Conservation (phyloP, 805 yeast species). For the Kazachstania africana region DNA sequence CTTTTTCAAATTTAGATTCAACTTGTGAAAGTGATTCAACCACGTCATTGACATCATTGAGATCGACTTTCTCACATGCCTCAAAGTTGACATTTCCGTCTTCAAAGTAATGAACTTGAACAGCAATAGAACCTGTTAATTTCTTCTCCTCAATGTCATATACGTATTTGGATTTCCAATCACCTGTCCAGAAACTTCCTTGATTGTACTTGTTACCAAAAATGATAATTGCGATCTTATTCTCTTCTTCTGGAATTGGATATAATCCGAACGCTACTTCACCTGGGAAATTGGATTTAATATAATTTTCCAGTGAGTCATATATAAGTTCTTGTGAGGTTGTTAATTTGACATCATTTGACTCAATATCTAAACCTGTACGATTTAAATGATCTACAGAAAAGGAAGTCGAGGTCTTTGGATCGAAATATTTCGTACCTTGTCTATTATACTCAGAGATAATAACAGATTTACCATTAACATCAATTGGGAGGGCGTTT, state of each 20-base stretch:
- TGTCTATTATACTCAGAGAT: slow-evolving; percentile 38
- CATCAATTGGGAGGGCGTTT: slow-evolving; percentile 23
- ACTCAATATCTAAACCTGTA: slow-evolving; percentile 43
- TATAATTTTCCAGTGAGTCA: slow-evolving; percentile 33
- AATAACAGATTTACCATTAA: slow-evolving; percentile 28
- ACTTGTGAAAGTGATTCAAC: slow-evolving; percentile 37
- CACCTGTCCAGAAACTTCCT: slow-evolving; percentile 78
- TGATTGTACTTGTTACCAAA: slow-evolving; percentile 65
- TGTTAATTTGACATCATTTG: slow-evolving; percentile 9
- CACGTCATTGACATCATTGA: slow-evolving; percentile 13
- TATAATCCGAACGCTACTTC: slow-evolving; percentile 35
- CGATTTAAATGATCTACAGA: slow-evolving; percentile 45
- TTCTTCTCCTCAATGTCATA: slow-evolving; percentile 25
- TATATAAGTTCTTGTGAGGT: slow-evolving; percentile 11
- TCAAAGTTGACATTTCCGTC: slow-evolving; percentile 88
- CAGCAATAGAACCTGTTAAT: slow-evolving; percentile 42
- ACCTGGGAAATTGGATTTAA: slow-evolving; percentile 56
- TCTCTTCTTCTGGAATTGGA: slow-evolving; percentile 24
- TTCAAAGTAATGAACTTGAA: slow-evolving; percentile 87
- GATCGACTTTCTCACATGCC: slow-evolving; percentile 28
- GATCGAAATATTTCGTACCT: slow-evolving; percentile 46
- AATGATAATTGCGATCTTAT: slow-evolving; percentile 36
- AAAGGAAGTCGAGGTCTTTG: slow-evolving; percentile 35
- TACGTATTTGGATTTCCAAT: slow-evolving; percentile 65
- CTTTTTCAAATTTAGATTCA: slow-evolving; percentile 63